Base-by-base conservation (phyloP, 208 protist species). In the Porcisia deanei region DNA sequence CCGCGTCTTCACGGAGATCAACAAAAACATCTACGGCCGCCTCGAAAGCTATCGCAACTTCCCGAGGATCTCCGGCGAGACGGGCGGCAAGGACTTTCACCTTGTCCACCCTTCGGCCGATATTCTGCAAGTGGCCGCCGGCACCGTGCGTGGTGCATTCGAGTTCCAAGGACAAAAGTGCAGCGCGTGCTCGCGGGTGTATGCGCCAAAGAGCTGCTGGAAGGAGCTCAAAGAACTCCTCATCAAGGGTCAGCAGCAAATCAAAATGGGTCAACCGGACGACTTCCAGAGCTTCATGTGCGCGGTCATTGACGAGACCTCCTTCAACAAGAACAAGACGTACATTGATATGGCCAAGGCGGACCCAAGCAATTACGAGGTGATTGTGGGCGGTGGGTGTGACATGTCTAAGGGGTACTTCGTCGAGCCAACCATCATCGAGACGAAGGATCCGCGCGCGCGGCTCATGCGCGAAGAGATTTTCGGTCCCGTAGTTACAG, bases 81-180 rank as follows among this genome's bases (percentile, higher is more conserved):
- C 97, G 43, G 98, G 96, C 61, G 96, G 96, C 61, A 99, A 99
- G 87, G 99, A 99, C 84, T 99, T 99, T 85, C 97, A 99, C 76
- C 82, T 99, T 12, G 75, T 99, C 20, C 98, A 99, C 86, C 85
- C 92, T 16, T 91, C 89, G 25, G 93, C 93, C 25, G 90, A 99
- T 79, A 53, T 99, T 53, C 91, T 92, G 67, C 77, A 87, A 14
- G 88, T 93, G 37, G 91, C 97, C 0, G 92, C 94, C 54, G 61
- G 77, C 45, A 99, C 97, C 7, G 49, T 99, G 1, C 94, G 98
- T 60, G 95, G 85, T 10, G 89, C 98, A 14, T 99, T 99, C 86
- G 98, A 99, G 85, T 99, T 93, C 79, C 93, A 98, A 80, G 98
- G 98, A 37, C 98, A 99, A 89, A 99, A 99, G 90, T 99, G 98